These are phyloP conservation scores for Neoarthrinium moseri DNA, from an alignment of 2,329 filamentous ascomycete species.

Conservation along the genomic window DNA sequence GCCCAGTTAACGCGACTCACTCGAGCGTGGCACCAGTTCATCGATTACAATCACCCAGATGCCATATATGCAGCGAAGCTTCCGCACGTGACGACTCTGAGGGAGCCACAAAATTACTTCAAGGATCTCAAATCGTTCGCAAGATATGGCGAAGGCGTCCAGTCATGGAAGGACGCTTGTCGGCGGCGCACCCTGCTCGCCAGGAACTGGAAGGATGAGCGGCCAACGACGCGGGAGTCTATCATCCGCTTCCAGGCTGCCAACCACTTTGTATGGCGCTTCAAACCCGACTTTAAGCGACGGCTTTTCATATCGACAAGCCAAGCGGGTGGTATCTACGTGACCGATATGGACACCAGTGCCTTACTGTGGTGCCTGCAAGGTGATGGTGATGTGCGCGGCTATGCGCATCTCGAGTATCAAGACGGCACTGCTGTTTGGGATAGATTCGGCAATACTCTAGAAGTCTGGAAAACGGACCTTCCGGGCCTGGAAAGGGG, in stretches of 20 bases:
- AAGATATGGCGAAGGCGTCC: slow-evolving; percentile 29
- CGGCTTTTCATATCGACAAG: slow-evolving; percentile 43
- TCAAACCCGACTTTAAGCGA: slow-evolving; percentile 43
- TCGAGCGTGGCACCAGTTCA: slow-evolving; percentile 18
- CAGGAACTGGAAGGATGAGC: slow-evolving; percentile 33
- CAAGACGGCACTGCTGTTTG: slow-evolving; percentile 43
- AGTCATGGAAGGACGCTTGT: slow-evolving; percentile 43
- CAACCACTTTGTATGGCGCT: slow-evolving; percentile 41
- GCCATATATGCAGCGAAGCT: slow-evolving; percentile 16
- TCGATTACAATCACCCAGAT: slow-evolving; percentile 16
- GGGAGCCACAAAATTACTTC: slow-evolving; percentile 8
- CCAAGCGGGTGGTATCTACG: slow-evolving; percentile 41
- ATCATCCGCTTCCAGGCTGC: slow-evolving; percentile 35
- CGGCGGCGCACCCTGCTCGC: slow-evolving; percentile 36
- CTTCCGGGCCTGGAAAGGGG: slow-evolving; percentile 31
- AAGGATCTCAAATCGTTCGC: slow-evolving; percentile 24
- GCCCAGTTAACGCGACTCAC: slow-evolving; percentile 14
- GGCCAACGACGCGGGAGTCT: slow-evolving; percentile 34
- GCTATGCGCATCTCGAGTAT: slow-evolving; percentile 45
- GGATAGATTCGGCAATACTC: slow-evolving; percentile 39
- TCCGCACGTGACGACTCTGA: not conserved
- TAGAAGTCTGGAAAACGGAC: slow-evolving; percentile 43
- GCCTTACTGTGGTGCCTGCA: slow-evolving; percentile 32
- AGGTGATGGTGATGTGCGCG: slow-evolving; percentile 30
- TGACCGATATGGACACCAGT: slow-evolving; percentile 45